Percentiles rank a stretch among this genome's conserved stretches.
These are phyloP conservation scores for Scytalidium sp. DNA, from an alignment of 2,329 filamentous ascomycete species.

Conservation along the genomic window DNA sequence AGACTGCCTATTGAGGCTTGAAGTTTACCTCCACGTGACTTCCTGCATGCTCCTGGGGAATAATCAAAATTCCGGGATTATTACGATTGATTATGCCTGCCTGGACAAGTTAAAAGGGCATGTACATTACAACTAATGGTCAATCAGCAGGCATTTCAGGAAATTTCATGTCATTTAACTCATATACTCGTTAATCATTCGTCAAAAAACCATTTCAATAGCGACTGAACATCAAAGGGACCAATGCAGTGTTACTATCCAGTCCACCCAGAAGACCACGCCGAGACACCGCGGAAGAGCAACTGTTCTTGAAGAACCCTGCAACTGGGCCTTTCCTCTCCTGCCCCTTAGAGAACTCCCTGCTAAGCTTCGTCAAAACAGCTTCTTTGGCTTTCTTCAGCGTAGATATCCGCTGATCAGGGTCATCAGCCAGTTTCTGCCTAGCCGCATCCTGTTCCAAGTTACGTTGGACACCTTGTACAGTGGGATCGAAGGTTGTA, in stretches of 20 bases:
- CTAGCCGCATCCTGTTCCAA: constrained; percentile 54
- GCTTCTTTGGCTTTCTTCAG: constrained; percentile 58
- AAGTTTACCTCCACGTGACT: no score
- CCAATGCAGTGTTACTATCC: constrained; percentile 51
- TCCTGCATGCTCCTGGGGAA: no score
- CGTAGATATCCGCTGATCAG: constrained; percentile 50
- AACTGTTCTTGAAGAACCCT: constrained; percentile 23
- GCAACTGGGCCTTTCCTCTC: constrained; percentile 18
- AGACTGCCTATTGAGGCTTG: no score
- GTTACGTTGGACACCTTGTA: constrained; percentile 57
- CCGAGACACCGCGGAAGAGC: constrained; percentile 16
- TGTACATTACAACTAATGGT: no score
- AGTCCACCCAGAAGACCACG: constrained; percentile 26
- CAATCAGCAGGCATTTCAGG: no score
- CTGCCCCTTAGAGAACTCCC: constrained; percentile 42
- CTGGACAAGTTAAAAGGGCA: no score
- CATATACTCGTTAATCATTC: constrained; percentile 1
- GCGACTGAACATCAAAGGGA: constrained; percentile 59
- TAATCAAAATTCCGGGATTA: no score
- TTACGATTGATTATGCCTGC: no score
- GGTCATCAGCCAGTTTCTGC: constrained; percentile 54
- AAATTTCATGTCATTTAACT: background rate
- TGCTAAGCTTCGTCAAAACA: constrained; percentile 54
- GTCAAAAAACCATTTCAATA: constrained; percentile 13
- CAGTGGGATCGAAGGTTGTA: constrained; percentile 49